Evolutionary conservation across 345 rosid genomes (phyloP).

Genomic region (Eucalyptus regnans): DNA sequence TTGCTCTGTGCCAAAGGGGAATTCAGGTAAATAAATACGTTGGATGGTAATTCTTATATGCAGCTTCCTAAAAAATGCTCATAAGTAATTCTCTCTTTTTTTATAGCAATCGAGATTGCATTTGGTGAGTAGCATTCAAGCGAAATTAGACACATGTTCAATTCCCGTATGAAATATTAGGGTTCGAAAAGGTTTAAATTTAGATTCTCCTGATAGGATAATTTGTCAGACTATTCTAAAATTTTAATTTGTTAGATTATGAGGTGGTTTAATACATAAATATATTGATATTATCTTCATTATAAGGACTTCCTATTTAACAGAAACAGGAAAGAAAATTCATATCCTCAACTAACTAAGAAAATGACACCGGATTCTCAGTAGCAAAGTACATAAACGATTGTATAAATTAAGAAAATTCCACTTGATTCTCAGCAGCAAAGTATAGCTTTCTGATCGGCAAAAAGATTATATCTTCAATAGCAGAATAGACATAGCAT

Average conservation of each 20-base stretch:
- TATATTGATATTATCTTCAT: not conserved
- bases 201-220: not conserved
- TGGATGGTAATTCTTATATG: not conserved
- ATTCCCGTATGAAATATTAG: not conserved
- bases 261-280: not conserved
- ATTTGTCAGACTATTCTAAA: not conserved
- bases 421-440: not conserved
- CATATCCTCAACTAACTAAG: not conserved
- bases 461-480: not conserved
- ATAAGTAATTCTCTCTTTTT: not conserved
- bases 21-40: not conserved
- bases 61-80: not conserved
- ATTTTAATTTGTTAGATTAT: not conserved
- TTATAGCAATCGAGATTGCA: not conserved
- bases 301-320: not conserved
- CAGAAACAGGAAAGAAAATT: not conserved
- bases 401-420: not conserved
- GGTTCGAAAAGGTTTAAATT: not conserved
- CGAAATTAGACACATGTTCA: not conserved
- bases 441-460: not conserved
- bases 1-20: not conserved
- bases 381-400: not conserved
- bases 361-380: not conserved
- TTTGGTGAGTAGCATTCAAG: not conserved
- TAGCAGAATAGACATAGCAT: not conserved